Evolutionary conservation across 2,329 filamentous ascomycete genomes (phyloP).

Genomic region (Colletotrichum spaethianum): DNA sequence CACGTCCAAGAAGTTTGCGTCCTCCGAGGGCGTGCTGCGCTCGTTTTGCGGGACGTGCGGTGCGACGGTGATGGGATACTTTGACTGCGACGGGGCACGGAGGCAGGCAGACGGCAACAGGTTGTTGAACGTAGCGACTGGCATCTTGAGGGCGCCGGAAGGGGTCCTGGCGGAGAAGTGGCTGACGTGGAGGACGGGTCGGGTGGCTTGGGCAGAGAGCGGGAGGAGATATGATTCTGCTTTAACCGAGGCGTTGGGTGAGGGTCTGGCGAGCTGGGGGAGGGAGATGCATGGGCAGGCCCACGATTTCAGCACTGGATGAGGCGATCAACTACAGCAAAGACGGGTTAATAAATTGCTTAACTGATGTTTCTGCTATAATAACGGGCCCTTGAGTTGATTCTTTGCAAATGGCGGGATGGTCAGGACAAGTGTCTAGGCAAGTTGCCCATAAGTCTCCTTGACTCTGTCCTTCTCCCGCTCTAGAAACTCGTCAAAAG

Average conservation of each 20-base stretch:
- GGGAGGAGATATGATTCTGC: slow-evolving; percentile 54
- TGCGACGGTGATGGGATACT: slow-evolving; percentile 54
- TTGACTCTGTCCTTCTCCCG: slow-evolving; percentile 53
- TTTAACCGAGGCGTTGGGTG: slow-evolving; percentile 53
- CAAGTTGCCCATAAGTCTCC: slow-evolving; percentile 46
- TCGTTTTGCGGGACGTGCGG: slow-evolving; percentile 64
- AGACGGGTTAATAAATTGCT: not conserved
- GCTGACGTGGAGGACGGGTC: slow-evolving; percentile 61
- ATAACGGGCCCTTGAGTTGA: not conserved
- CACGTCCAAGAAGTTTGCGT: slow-evolving; percentile 59
- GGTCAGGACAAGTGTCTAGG: not conserved
- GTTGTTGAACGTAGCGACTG: slow-evolving; percentile 59
- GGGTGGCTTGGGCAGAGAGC: slow-evolving; percentile 50
- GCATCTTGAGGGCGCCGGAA: slow-evolving; percentile 60
- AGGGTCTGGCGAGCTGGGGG: slow-evolving; percentile 57
- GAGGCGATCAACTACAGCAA: slow-evolving; percentile 18
- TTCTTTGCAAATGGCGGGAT: not conserved
- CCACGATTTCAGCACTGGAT: slow-evolving; percentile 18
- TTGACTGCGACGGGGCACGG: slow-evolving; percentile 48
- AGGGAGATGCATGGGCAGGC: slow-evolving; percentile 51
- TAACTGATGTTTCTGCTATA: not conserved
- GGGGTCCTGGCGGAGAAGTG: slow-evolving; percentile 60
- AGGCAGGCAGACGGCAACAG: slow-evolving; percentile 15
- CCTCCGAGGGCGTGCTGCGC: slow-evolving; percentile 55
- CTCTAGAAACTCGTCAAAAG: slow-evolving; percentile 59